phyloP scores from a whole-genome alignment of 2,329 filamentous ascomycete species.

The Laburnicola sp. region DNA sequence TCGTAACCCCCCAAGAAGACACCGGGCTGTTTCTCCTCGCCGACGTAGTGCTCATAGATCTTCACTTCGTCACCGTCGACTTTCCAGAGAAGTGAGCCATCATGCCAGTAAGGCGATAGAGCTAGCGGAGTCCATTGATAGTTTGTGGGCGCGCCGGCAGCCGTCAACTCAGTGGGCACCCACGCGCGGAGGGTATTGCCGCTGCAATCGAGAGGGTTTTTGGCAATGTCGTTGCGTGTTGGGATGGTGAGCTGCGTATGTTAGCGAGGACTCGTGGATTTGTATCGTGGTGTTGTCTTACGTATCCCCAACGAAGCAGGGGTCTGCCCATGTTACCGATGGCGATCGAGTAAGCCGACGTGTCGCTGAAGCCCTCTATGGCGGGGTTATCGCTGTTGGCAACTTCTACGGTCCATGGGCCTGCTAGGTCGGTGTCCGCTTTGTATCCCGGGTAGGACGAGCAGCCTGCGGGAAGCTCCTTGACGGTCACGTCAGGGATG shows the following conservation, averaged over 20 bases:
- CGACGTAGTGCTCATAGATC: constrained; percentile 25
- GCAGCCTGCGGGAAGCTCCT: constrained; percentile 20
- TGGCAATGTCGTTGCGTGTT: constrained; percentile 19
- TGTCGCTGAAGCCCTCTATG: constrained; percentile 19
- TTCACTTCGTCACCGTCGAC: constrained; percentile 18
- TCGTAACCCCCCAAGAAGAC: constrained; percentile 25
- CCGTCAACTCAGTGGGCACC: constrained; percentile 15
- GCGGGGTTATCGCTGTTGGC: constrained; percentile 20
- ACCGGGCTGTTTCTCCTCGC: constrained; percentile 23
- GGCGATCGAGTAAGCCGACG: constrained; percentile 12
- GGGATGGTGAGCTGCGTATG: constrained; percentile 22
- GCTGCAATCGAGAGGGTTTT: constrained; percentile 20
- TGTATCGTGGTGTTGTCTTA: constrained; percentile 1
- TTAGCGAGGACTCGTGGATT: neutral
- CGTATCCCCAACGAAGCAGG: constrained; percentile 18
- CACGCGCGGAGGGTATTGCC: constrained; percentile 12
- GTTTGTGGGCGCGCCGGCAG: constrained; percentile 16
- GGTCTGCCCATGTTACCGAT: constrained; percentile 11
- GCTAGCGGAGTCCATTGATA: constrained; percentile 17
- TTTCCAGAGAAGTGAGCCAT: constrained; percentile 18
- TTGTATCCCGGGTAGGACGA: constrained; percentile 25
- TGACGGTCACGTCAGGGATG: constrained; percentile 17
- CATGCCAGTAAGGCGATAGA: constrained; percentile 19
- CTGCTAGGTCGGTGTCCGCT: constrained; percentile 16
- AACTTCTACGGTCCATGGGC: constrained; percentile 17